phyloP scores from a whole-genome alignment of 2,329 filamentous ascomycete species.

The Diaporthe ampelina region DNA sequence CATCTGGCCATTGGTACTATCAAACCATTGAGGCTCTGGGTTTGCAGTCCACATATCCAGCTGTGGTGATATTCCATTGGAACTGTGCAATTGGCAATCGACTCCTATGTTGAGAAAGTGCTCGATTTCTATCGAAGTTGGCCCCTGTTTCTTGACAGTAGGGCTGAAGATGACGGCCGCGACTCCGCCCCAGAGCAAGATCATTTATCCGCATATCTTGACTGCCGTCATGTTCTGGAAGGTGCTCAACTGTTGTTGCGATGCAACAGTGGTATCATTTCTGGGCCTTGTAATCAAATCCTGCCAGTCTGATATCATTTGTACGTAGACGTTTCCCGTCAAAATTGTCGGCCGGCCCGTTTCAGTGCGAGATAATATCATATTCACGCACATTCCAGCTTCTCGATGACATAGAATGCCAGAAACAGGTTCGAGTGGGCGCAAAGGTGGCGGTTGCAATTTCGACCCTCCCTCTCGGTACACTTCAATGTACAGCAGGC shows the following conservation, averaged over 20 bases:
- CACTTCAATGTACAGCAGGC: constrained; percentile 12
- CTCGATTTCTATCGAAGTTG: background rate
- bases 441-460: constrained; percentile 4
- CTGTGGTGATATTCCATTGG: too few species aligned
- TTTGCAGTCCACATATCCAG: background rate
- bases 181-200: background rate
- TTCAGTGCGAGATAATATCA: background rate
- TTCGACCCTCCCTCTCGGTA: constrained; percentile 32
- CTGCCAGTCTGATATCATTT: constrained; percentile 6
- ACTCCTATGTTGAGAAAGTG: background rate
- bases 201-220: background rate
- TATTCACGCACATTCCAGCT: background rate
- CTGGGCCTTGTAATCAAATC: background rate
- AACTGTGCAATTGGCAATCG: background rate
- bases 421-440: constrained; percentile 8
- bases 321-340: background rate
- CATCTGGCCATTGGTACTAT: background rate
- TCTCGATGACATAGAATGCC: background rate
- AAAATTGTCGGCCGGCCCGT: background rate
- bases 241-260: background rate
- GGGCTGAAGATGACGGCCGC: background rate
- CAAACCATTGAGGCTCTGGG: background rate
- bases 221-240: constrained; percentile 3
- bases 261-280: constrained; percentile 9
- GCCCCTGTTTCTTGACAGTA: background rate